Base-by-base conservation (phyloP, 768 basidiomycete genomes). In the Boletus rubroflammeus region DNA sequence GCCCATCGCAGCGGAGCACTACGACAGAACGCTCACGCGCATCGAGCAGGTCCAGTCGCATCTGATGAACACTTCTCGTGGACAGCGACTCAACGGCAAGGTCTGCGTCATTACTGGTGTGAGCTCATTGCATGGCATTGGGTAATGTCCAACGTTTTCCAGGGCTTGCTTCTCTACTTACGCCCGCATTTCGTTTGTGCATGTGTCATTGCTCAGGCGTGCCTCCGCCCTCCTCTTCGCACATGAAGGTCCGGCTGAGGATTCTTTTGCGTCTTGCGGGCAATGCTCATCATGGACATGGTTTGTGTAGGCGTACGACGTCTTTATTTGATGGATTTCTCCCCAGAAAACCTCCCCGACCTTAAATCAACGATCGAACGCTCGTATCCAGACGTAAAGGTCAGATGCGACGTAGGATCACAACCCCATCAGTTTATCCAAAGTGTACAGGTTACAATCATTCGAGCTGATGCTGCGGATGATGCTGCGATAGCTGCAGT, bases 51-150 rank as follows among this genome's bases (percentile, higher is more conserved):
- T 93, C 51, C 84, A 85, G 67, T 75, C 80, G 0, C 91, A 93
- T 55, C 76, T 93, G 35, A 67, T 76, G 40, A 74, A 69, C 26
- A 62, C 81, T 21, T 76, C 83, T 29, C 78, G 85, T 39, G 71
- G 76, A 28, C 74, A 72, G 19, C 78, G 83, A 62, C 77, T 95
- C 58, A 78, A 77, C 65, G 83, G 78, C 58, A 95, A 93, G 69
- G 90, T 94, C 25, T 90, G 87, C 62, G 78, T 96, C 52, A 81
- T 96, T 61, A 96, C 94, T 0, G 94, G 94, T 17, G 92, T 87
- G 29, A 88, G 89, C 29, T 93, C 91, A 19, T 66, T 88, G 60
- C 85, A 86, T 66, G 94, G 94, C 17, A 97, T 97, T 56, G 94
- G 94, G 87, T 94, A 72, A 60, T 47, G 51, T 58, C 44, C 36